Percentiles rank a stretch among this genome's conserved stretches.
These are phyloP conservation scores for Chaetomium fimeti DNA, from an alignment of 495 filamentous ascomycete species.

Conservation along the genomic window DNA sequence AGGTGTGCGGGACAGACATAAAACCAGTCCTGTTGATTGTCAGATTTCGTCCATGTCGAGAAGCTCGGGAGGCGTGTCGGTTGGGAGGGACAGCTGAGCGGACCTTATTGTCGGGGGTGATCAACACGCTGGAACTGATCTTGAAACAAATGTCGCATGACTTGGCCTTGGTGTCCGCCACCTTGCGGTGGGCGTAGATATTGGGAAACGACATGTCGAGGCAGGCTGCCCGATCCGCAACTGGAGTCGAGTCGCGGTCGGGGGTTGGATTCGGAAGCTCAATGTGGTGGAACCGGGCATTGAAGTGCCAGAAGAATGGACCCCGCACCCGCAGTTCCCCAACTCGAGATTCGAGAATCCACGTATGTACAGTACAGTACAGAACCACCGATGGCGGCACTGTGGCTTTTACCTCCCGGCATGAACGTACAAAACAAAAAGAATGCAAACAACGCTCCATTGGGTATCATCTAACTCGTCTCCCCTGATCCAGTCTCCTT, in stretches of 20 bases:
- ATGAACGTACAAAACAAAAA: too few relatives aligned
- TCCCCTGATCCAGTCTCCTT: too few relatives aligned
- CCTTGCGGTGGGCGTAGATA: conserved; percentile 80
- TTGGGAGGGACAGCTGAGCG: neutral
- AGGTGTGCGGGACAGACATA: conserved; percentile 84
- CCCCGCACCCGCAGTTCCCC: too few relatives aligned
- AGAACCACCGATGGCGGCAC: too few relatives aligned
- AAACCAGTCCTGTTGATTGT: conserved; percentile 75
- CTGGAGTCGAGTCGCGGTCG: neutral
- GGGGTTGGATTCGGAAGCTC: neutral
- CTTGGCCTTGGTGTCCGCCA: conserved; percentile 78
- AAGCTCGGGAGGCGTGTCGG: neutral
- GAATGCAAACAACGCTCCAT: too few relatives aligned
- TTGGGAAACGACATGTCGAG: conserved; percentile 63
- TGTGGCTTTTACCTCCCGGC: too few relatives aligned
- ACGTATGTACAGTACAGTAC: too few relatives aligned
- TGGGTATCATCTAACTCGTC: too few relatives aligned
- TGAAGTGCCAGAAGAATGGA: too few relatives aligned
- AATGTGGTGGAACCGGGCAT: neutral
- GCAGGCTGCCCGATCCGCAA: neutral
- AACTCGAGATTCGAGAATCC: too few relatives aligned
- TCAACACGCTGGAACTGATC: conserved; percentile 78
- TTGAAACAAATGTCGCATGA: conserved; percentile 91
- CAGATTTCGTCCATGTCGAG: conserved; percentile 13
- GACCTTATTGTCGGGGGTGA: conserved; percentile 89